Base-by-base conservation (phyloP, 2,329 filamentous ascomycete genomes). In the Beauveria sp. region DNA sequence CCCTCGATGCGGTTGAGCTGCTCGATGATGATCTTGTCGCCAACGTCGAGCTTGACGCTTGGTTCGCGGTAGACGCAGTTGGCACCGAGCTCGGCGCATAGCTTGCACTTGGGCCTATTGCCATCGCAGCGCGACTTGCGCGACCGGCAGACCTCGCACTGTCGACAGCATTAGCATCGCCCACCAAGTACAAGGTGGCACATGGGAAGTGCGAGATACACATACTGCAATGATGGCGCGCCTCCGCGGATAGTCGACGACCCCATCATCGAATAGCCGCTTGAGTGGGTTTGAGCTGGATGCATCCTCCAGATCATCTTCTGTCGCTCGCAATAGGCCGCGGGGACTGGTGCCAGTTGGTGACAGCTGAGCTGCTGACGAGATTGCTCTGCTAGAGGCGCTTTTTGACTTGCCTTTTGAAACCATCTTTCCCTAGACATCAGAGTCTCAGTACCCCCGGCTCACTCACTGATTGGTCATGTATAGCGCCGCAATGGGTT, bases 41-140 rank as follows among this genome's bases (percentile, higher is more conserved):
- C 90, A 42, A 90, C 89, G 71, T 95, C 90, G 10, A 95, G 83
- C 75, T 95, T 95, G 78, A 93, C 90, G 3, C 90, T 90, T 7
- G 90, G 90, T 71, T 95, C 90, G 65, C 90, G 84, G 73, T 95
- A 95, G 66, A 93, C 82, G 73, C 90, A 95, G 65, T 93, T 89
- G 50, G 89, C 90, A 60, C 90, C 89, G 46, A 93, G 79, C 71
- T 93, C 90, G 10, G 87, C 86, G 75, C 90, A 95, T 42, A 95
- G 85, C 73, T 91, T 89, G 77, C 90, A 95, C 73, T 92, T 93
- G 50, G 90, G 90, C 67, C 90, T 86, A 10, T 83, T 88, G 59
- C 89, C 89, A 71, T 92, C 89, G 72, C 89, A 92, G 64, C 89
- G 83, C 63, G 88, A 91, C 71, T 93, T 93, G 67, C 89, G 82